Percentiles rank a stretch among this genome's conserved stretches.
phyloP scores from a whole-genome alignment of 2,329 filamentous ascomycete genomes.

The Nectriaceae sp. region DNA sequence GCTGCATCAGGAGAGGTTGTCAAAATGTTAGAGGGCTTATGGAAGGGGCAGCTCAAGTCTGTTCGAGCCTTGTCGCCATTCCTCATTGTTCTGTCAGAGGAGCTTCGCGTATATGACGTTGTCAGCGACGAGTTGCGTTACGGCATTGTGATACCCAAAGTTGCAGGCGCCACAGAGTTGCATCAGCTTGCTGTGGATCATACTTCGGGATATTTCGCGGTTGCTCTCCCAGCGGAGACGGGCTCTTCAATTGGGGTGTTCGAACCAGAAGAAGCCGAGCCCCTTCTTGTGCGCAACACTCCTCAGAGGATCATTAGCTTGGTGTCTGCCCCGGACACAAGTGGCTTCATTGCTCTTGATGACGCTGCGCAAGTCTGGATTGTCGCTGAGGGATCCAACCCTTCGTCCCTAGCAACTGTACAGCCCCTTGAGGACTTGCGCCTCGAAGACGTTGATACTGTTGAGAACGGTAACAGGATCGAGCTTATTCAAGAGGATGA shows the following conservation, averaged over 20 bases:
- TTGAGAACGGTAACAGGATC: slow-evolving; percentile 28
- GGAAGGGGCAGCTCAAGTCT: slow-evolving; percentile 65
- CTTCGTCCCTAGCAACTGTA: slow-evolving; percentile 52
- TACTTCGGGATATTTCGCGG: slow-evolving; percentile 64
- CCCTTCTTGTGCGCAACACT: slow-evolving; percentile 59
- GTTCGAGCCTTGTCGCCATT: slow-evolving; percentile 72
- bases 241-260: slow-evolving; percentile 67
- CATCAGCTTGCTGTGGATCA: slow-evolving; percentile 73
- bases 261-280: slow-evolving; percentile 57
- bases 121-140: slow-evolving; percentile 76
- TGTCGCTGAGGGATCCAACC: slow-evolving; percentile 59
- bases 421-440: slow-evolving; percentile 57
- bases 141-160: slow-evolving; percentile 57
- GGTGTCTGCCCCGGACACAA: slow-evolving; percentile 61
- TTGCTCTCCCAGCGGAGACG: slow-evolving; percentile 52
- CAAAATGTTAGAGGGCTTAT: slow-evolving; percentile 67
- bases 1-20: slow-evolving; percentile 66
- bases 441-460: slow-evolving; percentile 42
- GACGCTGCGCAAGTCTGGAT: slow-evolving; percentile 72
- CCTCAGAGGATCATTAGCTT: slow-evolving; percentile 66
- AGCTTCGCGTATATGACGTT: slow-evolving; percentile 80
- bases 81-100: slow-evolving; percentile 73
- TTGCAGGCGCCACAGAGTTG: slow-evolving; percentile 44
- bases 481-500: slow-evolving; percentile 43
- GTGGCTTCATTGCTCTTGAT: slow-evolving; percentile 77